Evolutionary conservation across 768 basidiomycete genomes (phyloP).

Genomic region (Xanthoconium stramineum): DNA sequence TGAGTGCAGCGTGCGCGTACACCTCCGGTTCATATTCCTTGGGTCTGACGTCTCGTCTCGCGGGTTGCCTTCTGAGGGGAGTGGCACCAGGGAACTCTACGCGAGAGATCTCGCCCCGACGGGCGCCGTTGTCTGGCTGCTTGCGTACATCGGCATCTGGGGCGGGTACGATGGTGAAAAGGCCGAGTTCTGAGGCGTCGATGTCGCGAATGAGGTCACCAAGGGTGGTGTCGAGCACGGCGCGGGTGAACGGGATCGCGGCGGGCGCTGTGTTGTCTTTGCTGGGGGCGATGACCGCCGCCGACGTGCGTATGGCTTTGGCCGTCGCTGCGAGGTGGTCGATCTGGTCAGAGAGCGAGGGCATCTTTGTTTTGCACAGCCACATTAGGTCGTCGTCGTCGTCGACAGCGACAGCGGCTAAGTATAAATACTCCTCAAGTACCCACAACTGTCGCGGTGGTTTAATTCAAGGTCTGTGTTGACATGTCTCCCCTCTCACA

Average conservation of each 20-base stretch:
- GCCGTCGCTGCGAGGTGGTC: conserved; percentile 60
- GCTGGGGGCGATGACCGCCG: conserved; percentile 29
- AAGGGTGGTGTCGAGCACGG: conserved; percentile 59
- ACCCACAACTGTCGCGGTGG: conserved; percentile 3
- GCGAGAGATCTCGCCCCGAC: conserved; percentile 51
- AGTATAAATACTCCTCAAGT: not conserved
- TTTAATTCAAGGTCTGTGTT: conserved; percentile 22
- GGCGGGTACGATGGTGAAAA: conserved; percentile 57
- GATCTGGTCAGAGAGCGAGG: conserved; percentile 62
- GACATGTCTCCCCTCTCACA: conserved; percentile 1
- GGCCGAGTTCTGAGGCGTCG: conserved; percentile 73
- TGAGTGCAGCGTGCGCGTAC: conserved; percentile 71
- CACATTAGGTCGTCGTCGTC: conserved; percentile 8
- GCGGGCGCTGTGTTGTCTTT: conserved; percentile 14
- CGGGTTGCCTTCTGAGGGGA: conserved; percentile 51
- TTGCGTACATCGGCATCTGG: conserved; percentile 32
- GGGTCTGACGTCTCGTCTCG: conserved; percentile 36
- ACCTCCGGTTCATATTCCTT: conserved; percentile 66
- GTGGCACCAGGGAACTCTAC: conserved; percentile 69
- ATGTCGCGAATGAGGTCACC: conserved; percentile 79
- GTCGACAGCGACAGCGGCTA: conserved; percentile 6
- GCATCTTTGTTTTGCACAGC: conserved; percentile 36
- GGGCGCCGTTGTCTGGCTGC: conserved; percentile 21
- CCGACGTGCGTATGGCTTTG: conserved; percentile 48
- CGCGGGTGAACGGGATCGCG: conserved; percentile 50